phyloP scores from a whole-genome alignment of 2,329 filamentous ascomycete genomes.

The Epichloe baconii region DNA sequence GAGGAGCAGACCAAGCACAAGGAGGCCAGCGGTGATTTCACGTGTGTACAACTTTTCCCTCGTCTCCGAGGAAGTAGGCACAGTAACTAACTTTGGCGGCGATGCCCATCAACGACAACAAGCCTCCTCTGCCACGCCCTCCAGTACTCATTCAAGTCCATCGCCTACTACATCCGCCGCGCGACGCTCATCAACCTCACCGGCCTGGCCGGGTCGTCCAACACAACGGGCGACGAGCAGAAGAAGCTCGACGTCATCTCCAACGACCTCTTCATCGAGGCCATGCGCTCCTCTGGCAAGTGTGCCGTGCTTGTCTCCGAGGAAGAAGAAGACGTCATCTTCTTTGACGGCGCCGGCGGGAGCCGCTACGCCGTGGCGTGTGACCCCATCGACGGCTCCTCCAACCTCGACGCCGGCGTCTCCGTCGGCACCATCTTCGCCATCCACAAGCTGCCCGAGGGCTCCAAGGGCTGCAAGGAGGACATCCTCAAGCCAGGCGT shows the following conservation, averaged over 20 bases:
- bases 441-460: slow-evolving; percentile 78
- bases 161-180: slow-evolving; percentile 97
- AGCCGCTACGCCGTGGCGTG: slow-evolving; percentile 91
- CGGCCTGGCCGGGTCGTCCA: slow-evolving; percentile 86
- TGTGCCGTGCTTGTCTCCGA: slow-evolving; percentile 92
- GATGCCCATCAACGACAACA: slow-evolving; percentile 22
- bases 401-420: slow-evolving; percentile 94
- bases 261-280: slow-evolving; percentile 92
- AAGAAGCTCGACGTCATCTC: slow-evolving; percentile 99
- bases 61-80: no score
- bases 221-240: slow-evolving; percentile 93
- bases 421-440: slow-evolving; percentile 97
- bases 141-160: slow-evolving; percentile 99
- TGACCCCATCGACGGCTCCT: slow-evolving; percentile 95
- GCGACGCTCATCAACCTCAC: slow-evolving; percentile 91
- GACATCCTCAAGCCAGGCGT: slow-evolving; percentile 83
- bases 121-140: slow-evolving; percentile 94
- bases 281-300: slow-evolving; percentile 86
- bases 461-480: slow-evolving; percentile 60
- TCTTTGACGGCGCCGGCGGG: slow-evolving; percentile 63
- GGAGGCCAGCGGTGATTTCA: slow-evolving; percentile 96
- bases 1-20: slow-evolving; percentile 90
- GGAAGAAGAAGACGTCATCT: slow-evolving; percentile 87
- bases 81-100: neutral
- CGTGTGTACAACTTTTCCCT: slow-evolving; percentile 40